Conservation (phyloP, 2,329 filamentous ascomycete genomes). For the Whalleya microplaca region DNA sequence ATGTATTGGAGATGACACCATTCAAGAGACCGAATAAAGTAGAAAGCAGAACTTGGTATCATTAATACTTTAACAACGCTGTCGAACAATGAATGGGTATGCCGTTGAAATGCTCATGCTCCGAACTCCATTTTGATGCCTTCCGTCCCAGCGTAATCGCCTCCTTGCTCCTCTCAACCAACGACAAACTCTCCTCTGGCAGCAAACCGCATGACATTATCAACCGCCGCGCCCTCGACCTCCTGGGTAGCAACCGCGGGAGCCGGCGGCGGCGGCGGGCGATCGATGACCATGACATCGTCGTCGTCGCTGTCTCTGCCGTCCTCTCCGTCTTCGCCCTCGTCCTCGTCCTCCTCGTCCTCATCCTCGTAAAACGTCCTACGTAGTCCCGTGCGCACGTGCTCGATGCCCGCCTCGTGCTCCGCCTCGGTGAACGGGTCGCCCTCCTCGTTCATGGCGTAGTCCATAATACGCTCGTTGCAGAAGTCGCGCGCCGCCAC, state of each 20-base stretch:
- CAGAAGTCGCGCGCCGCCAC: constrained; percentile 38
- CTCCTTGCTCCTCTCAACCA: constrained; percentile 9
- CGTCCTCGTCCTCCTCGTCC: constrained; percentile 55
- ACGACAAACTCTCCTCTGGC: constrained; percentile 25
- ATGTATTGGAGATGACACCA: too few relatives aligned
- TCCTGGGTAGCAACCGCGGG: constrained; percentile 31
- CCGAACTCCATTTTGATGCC: too few relatives aligned
- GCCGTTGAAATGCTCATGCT: too few relatives aligned
- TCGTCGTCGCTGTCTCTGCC: constrained; percentile 17
- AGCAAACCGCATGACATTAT: constrained; percentile 32
- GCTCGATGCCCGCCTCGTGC: constrained; percentile 65
- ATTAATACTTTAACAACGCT: too few relatives aligned
- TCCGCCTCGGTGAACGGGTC: constrained; percentile 76
- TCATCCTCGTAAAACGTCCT: constrained; percentile 59
- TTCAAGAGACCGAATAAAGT: too few relatives aligned
- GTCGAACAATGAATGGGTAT: too few relatives aligned
- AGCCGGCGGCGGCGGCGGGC: constrained; percentile 34
- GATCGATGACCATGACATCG: constrained; percentile 38
- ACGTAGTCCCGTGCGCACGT: constrained; percentile 72
- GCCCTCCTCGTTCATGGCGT: constrained; percentile 52
- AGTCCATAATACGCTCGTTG: constrained; percentile 38
- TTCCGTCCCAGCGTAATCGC: too few relatives aligned
- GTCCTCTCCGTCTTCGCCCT: constrained; percentile 37
- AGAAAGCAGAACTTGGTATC: too few relatives aligned
- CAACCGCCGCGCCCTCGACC: constrained; percentile 29